A percentile compares a stretch with the other conserved stretches of the same genome.
phyloP scores from a whole-genome alignment of 495 filamentous ascomycete genomes.

The Trichoderma asperelloides region DNA sequence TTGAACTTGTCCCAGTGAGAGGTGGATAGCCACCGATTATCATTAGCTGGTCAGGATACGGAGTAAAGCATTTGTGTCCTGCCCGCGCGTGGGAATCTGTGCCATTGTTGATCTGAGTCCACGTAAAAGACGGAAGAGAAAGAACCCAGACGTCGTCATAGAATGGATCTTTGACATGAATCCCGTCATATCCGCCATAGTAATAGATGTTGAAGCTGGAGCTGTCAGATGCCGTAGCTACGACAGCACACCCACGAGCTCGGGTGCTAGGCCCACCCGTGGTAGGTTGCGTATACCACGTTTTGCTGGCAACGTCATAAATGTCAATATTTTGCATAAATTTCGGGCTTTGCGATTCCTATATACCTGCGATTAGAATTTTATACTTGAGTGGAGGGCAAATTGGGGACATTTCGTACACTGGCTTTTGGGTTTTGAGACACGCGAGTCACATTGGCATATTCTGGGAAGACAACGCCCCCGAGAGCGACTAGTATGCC shows the following conservation, averaged over 20 bases:
- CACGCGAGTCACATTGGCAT: slow-evolving; percentile 16
- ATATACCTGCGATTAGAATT: slow-evolving; percentile 12
- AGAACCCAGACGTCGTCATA: slow-evolving; percentile 66
- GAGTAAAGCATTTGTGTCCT: slow-evolving; percentile 55
- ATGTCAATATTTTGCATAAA: slow-evolving; percentile 60
- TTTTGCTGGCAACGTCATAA: slow-evolving; percentile 51
- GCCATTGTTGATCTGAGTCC: slow-evolving; percentile 52
- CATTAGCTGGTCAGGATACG: slow-evolving; percentile 68
- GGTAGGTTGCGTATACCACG: slow-evolving; percentile 58
- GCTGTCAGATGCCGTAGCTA: slow-evolving; percentile 50
- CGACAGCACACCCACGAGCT: slow-evolving; percentile 54
- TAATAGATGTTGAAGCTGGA: slow-evolving; percentile 66
- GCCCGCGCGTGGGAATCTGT: slow-evolving; percentile 41
- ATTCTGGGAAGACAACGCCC: slow-evolving; percentile 50
- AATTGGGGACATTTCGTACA: slow-evolving; percentile 20
- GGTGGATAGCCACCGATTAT: slow-evolving; percentile 48
- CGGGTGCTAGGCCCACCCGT: slow-evolving; percentile 42
- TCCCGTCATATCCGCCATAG: slow-evolving; percentile 59
- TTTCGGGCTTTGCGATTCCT: slow-evolving; percentile 38
- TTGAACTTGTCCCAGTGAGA: slow-evolving; percentile 11
- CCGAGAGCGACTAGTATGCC: slow-evolving; percentile 60
- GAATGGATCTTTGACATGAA: slow-evolving; percentile 25
- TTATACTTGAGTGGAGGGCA: neutral
- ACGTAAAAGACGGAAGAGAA: slow-evolving; percentile 68
- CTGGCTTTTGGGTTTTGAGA: slow-evolving; percentile 33